A percentile compares a stretch with the other conserved stretches of the same genome.
These are phyloP conservation scores for Diatrype stigma DNA, from an alignment of 2,329 filamentous ascomycete genomes.

Conservation along the genomic window DNA sequence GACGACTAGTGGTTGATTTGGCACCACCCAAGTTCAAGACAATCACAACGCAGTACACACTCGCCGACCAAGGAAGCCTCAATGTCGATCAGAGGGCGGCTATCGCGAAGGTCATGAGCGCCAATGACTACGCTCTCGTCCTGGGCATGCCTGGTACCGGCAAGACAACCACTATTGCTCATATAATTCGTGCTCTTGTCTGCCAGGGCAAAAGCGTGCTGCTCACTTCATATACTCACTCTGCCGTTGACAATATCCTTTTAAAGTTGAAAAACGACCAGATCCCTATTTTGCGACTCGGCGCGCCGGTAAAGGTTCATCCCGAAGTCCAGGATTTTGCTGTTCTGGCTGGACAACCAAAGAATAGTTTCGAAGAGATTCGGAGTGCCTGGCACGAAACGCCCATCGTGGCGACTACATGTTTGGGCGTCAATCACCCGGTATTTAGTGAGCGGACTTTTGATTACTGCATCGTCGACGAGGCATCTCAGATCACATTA, in stretches of 20 bases:
- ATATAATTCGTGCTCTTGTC: conserved; percentile 88
- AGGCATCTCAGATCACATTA: conserved; percentile 94
- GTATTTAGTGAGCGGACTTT: conserved; percentile 87
- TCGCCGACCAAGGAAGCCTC: conserved; percentile 61
- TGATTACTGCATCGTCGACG: conserved; percentile 97
- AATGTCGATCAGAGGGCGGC: conserved; percentile 85
- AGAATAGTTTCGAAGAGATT: conserved; percentile 77
- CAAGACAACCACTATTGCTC: conserved; percentile 96
- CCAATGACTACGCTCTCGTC: conserved; percentile 92
- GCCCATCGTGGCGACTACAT: conserved; percentile 90
- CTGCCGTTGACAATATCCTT: conserved; percentile 95
- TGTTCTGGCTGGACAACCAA: conserved; percentile 69
- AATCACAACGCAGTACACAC: conserved; percentile 57
- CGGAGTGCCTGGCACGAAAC: conserved; percentile 78
- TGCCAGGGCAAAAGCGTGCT: conserved; percentile 89
- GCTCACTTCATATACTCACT: conserved; percentile 93
- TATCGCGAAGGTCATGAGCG: conserved; percentile 93
- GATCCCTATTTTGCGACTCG: conserved; percentile 79
- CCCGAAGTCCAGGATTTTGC: conserved; percentile 83
- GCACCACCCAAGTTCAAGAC: conserved; percentile 69
- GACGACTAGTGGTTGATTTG: conserved; percentile 76
- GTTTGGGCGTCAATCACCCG: conserved; percentile 83
- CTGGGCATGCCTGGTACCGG: conserved; percentile 97
- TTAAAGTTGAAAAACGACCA: conserved; percentile 80
- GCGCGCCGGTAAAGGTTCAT: conserved; percentile 80